Percentiles rank a stretch among this genome's conserved stretches.
Conservation (phyloP, 345 rosid genomes). For the Pseudoturritis turrita region DNA sequence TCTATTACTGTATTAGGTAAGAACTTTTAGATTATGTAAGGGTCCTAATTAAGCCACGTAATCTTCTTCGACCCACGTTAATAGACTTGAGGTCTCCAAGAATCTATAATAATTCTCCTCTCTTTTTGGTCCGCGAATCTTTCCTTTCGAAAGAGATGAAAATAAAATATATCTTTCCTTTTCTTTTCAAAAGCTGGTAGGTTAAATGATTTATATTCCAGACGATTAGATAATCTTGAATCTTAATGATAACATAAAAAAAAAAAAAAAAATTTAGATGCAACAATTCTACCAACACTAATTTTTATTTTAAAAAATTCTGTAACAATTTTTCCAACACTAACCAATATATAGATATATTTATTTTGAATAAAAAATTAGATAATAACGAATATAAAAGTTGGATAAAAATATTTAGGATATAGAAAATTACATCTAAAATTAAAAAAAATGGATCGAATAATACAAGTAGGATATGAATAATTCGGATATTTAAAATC, state of each 20-base stretch:
- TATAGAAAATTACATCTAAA: too few species aligned
- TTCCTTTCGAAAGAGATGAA: not conserved
- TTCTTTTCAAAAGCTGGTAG: not conserved
- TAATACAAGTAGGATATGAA: too few species aligned
- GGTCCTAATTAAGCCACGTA: conserved; percentile 10
- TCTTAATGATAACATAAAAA: too few species aligned
- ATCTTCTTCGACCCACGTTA: not conserved
- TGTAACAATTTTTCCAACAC: too few species aligned
- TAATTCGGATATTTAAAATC: too few species aligned
- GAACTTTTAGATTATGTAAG: conserved; percentile 6
- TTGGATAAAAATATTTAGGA: too few species aligned
- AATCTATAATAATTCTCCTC: not conserved
- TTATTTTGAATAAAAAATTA: too few species aligned
- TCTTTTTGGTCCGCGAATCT: conserved; percentile 4
- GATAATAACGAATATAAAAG: too few species aligned
- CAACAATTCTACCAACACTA: too few species aligned
- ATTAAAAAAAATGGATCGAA: too few species aligned
- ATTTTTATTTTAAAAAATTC: too few species aligned
- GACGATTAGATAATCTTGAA: not conserved
- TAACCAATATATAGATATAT: not conserved
- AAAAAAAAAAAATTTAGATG: too few species aligned
- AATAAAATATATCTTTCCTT: not conserved
- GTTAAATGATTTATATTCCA: not conserved
- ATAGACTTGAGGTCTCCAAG: conserved; percentile 3
- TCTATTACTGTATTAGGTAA: conserved; percentile 14